phyloP scores from a whole-genome alignment of 441 rosid genomes.

The Populus hybrid region DNA sequence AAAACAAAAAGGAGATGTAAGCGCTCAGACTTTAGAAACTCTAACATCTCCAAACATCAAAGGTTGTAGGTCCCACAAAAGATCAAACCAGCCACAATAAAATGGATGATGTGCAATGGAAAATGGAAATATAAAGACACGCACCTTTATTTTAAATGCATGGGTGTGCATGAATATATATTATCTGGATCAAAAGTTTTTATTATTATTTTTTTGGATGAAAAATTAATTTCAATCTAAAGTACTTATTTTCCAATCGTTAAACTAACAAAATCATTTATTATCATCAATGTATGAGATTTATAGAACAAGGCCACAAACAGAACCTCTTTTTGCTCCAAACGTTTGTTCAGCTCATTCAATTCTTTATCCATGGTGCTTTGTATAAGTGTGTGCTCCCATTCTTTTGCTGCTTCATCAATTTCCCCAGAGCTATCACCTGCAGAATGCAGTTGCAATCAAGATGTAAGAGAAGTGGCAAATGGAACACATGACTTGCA shows the following conservation, averaged over 20 bases:
- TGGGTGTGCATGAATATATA: background rate
- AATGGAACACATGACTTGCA: background rate
- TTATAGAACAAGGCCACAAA: conserved; percentile 14
- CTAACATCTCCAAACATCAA: background rate
- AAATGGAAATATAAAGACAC: background rate
- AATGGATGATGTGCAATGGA: background rate
- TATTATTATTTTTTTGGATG: background rate
- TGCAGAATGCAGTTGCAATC: conserved; percentile 17
- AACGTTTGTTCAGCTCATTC: conserved; percentile 77
- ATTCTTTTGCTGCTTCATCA: conserved; percentile 82
- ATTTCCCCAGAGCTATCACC: conserved; percentile 70
- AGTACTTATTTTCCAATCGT: background rate
- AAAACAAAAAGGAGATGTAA: background rate
- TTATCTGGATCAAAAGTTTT: background rate
- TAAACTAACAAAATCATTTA: background rate
- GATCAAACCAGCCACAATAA: background rate
- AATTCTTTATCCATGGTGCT: conserved; percentile 93
- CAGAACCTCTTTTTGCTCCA: conserved; percentile 88
- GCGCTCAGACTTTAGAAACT: background rate
- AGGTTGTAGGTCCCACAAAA: background rate
- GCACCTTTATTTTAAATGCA: background rate
- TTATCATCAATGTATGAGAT: conserved; percentile 1
- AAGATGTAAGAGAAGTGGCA: background rate
- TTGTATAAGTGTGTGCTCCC: conserved; percentile 92
- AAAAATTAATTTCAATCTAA: background rate